Conservation (phyloP, 2,329 filamentous ascomycete genomes). For the Microcyclospora pomicola region DNA sequence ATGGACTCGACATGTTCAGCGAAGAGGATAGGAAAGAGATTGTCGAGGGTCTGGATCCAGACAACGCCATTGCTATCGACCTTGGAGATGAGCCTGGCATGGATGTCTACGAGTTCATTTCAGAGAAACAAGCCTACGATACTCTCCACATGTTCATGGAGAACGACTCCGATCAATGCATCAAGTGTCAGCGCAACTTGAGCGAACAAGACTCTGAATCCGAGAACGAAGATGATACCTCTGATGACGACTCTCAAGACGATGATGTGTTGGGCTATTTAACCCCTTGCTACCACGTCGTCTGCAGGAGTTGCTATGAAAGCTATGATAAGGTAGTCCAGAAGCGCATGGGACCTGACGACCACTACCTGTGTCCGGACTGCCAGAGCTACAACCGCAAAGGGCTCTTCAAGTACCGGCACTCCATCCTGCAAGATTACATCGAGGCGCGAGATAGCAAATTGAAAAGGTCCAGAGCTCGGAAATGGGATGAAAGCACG, state of each 20-base stretch:
- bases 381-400: conserved; percentile 53
- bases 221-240: conserved; percentile 43
- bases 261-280: conserved; percentile 61
- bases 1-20: conserved; percentile 80
- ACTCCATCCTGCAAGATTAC: conserved; percentile 35
- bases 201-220: conserved; percentile 35
- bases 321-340: conserved; percentile 35
- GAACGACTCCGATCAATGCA: conserved; percentile 62
- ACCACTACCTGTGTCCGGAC: conserved; percentile 48
- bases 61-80: conserved; percentile 75
- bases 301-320: conserved; percentile 62
- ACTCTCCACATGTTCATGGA: conserved; percentile 76
- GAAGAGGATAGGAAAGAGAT: conserved; percentile 69
- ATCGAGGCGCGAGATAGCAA: conserved; percentile 43
- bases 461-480: conserved; percentile 32
- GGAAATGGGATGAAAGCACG: conserved; percentile 45
- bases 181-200: conserved; percentile 53
- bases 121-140: conserved; percentile 64
- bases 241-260: conserved; percentile 39
- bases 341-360: conserved; percentile 24
- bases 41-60: conserved; percentile 49
- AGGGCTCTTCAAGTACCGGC: conserved; percentile 54
- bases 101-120: conserved; percentile 47
- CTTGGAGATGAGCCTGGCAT: conserved; percentile 54
- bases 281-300: conserved; percentile 74